Conservation (phyloP, 176 grass and related monocot genomes). For the Bolboschoenus planiculmis region DNA sequence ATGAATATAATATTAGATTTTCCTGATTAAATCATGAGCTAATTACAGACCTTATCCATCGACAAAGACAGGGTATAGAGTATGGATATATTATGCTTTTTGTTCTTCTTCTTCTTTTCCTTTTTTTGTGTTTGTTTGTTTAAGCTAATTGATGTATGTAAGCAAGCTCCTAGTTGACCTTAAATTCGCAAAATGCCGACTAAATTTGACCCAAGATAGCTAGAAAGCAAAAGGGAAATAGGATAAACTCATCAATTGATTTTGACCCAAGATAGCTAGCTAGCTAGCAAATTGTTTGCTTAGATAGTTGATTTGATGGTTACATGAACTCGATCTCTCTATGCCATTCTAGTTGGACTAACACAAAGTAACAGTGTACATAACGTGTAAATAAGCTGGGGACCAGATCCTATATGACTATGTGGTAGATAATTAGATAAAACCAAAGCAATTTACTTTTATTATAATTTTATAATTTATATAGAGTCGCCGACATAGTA, state of each 20-base stretch:
- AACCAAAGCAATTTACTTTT: too few species aligned
- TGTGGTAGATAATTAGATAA: not conserved
- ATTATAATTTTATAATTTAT: too few species aligned
- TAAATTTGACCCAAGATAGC: too few species aligned
- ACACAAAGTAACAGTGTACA: not conserved
- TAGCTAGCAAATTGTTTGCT: not conserved
- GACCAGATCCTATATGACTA: not conserved
- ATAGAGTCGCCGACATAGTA: too few species aligned
- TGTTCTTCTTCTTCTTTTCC: too few species aligned
- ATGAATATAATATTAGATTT: too few species aligned
- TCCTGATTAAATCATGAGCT: too few species aligned
- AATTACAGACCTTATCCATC: too few species aligned
- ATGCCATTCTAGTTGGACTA: not conserved
- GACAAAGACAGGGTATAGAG: too few species aligned
- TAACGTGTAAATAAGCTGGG: not conserved
- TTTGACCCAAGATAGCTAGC: not conserved
- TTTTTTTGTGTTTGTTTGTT: not conserved
- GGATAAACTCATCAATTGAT: not conserved
- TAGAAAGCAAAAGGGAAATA: not conserved
- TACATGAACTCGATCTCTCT: not conserved
- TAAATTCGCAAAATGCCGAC: too few species aligned
- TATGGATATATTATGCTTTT: too few species aligned
- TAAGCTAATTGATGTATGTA: not conserved
- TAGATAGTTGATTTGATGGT: not conserved
- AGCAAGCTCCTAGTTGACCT: not conserved